Evolutionary conservation across 2,329 filamentous ascomycete genomes (phyloP).

Genomic region (Rhynchosporium agropyri): DNA sequence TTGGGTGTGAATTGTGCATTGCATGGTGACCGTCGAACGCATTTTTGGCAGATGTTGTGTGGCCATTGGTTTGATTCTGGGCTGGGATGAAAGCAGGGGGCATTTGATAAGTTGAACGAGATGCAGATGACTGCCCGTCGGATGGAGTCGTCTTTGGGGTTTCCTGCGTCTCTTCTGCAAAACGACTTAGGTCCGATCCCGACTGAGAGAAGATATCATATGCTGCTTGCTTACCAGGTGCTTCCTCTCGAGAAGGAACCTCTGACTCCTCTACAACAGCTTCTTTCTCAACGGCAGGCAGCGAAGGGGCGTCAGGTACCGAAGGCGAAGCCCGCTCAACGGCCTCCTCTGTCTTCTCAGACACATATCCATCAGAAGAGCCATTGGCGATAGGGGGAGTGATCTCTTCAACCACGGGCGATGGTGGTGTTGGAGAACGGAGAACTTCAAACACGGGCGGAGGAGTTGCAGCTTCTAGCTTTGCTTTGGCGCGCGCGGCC

Average conservation of each 20-base stretch:
- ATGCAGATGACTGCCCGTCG: conserved; percentile 35
- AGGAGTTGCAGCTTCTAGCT: conserved; percentile 27
- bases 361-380: conserved; percentile 22
- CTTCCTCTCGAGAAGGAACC: conserved; percentile 25
- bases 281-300: conserved; percentile 12
- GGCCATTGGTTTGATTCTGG: conserved; percentile 22
- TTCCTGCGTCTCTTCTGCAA: conserved; percentile 28
- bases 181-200: conserved; percentile 16
- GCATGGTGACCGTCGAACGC: conserved; percentile 38
- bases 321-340: conserved; percentile 18
- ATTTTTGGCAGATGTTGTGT: conserved; percentile 26
- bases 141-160: conserved; percentile 32
- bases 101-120: conserved; percentile 47
- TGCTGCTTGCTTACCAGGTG: conserved; percentile 29
- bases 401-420: conserved; percentile 24
- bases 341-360: conserved; percentile 21
- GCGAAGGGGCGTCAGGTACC: conserved; percentile 2
- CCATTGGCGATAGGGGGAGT: conserved; percentile 27
- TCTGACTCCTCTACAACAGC: conserved; percentile 28
- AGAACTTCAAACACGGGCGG: conserved; percentile 12
- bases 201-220: neutral
- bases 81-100: conserved; percentile 49
- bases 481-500: conserved; percentile 33
- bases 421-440: conserved; percentile 9
- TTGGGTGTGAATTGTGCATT: conserved; percentile 56